Base-by-base conservation (phyloP, 2,329 filamentous ascomycete genomes). In the Diaporthe citri region DNA sequence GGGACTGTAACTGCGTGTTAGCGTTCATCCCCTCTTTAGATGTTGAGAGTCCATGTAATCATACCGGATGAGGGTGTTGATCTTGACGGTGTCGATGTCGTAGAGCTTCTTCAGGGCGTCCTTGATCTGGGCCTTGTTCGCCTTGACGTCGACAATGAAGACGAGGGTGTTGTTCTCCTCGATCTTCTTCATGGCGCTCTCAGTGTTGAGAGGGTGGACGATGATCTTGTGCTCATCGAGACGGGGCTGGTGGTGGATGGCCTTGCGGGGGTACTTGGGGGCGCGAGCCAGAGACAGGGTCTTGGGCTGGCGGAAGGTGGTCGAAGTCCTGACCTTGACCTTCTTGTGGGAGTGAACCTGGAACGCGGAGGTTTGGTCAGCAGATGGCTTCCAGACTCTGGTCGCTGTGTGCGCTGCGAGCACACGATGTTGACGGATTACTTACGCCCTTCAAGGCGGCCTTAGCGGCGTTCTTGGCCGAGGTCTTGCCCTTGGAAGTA, bases 111-210 rank as follows among this genome's bases (percentile, higher is more conserved):
- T 99, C 81, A 99, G 90, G 78, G 96, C 94, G 83, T 92, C 90
- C 92, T 98, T 98, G 90, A 99, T 99, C 91, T 99, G 97, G 86
- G 95, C 93, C 95, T 99, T 99, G 93, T 99, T 99, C 87, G 96
- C 93, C 93, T 97, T 97, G 87, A 96, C 89, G 82, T 98, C 94
- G 84, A 97, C 95, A 82, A 98, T 97, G 92, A 98, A 98, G 85
- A 97, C 95, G 71, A 99, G 93, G 81, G 97, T 99, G 93, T 99
- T 99, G 93, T 99, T 96, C 94, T 99, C 97, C 92, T 99, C 97
- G 82, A 99, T 98, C 94, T 98, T 84, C 95, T 99, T 99, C 96
- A 99, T 98, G 84, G 97, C 97, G 85, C 94, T 97, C 94, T 99
- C 97, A 77, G 97, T 99, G 93, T 99, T 99, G 85, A 99, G 92